Evolutionary conservation across 768 basidiomycete genomes (phyloP).

Genomic region (Mycena indigotica): DNA sequence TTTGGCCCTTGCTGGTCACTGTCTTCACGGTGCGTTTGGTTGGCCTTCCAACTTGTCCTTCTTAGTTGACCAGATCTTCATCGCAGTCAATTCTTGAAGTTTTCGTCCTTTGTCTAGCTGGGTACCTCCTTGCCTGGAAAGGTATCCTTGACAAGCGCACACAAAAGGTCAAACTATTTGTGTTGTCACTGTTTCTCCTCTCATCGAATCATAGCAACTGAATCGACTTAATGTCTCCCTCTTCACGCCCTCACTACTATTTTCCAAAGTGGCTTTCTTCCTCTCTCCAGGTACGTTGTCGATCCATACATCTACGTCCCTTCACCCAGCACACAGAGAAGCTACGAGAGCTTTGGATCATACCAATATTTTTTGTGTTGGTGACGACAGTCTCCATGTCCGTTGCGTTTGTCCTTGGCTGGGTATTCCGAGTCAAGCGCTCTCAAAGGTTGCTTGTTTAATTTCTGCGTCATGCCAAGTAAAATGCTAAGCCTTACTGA

Average conservation of each 20-base stretch:
- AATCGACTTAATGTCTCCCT: conserved; percentile 85
- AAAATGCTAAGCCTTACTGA: neutral
- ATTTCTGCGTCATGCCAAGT: conserved; percentile 37
- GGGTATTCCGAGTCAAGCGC: conserved; percentile 62
- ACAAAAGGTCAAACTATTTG: conserved; percentile 64
- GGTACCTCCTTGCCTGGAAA: conserved; percentile 45
- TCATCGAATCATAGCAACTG: conserved; percentile 55
- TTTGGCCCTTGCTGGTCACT: conserved; percentile 13
- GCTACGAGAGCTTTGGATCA: conserved; percentile 79
- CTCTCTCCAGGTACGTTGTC: conserved; percentile 65
- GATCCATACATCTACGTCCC: neutral
- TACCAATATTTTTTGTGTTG: conserved; percentile 82
- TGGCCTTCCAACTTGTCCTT: neutral
- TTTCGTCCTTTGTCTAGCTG: conserved; percentile 81
- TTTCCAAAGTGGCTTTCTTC: conserved; percentile 95
- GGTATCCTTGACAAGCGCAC: conserved; percentile 88
- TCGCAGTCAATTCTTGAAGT: conserved; percentile 87
- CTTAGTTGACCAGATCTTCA: conserved; percentile 3
- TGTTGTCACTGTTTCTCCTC: neutral
- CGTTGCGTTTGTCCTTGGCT: conserved; percentile 66
- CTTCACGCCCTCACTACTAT: conserved; percentile 85
- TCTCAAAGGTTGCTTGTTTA: no score
- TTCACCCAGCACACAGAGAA: conserved; percentile 49
- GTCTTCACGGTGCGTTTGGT: conserved; percentile 17
- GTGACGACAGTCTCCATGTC: conserved; percentile 73